Base-by-base conservation (phyloP, 2,329 filamentous ascomycete species). In the Chaetomium sp. region DNA sequence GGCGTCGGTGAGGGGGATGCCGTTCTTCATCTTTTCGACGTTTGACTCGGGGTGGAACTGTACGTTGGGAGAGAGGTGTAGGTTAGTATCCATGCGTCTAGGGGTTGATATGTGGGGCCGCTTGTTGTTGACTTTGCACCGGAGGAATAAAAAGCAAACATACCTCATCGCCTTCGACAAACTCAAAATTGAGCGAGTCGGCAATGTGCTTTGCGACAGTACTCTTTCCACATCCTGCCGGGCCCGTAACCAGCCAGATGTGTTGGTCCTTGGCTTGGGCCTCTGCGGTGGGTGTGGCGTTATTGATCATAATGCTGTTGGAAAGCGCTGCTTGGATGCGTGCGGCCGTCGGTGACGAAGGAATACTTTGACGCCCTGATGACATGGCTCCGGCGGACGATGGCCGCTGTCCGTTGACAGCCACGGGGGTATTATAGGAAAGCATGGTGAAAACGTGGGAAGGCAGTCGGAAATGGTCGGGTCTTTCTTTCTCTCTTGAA, bases 11-110 rank as follows among this genome's bases (percentile, higher is more conserved):
- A 99, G 79, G 2, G 94, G 91, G 55, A 84, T 85, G 63, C 89
- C 89, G 63, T 79, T 79, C 67, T 81, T 79, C 94, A 99, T 99
- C 74, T 97, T 99, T 53, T 91, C 86, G 64, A 91, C 85, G 73
- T 92, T 96, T 66, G 87, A 78, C 36, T 79, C 74, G 0, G 89
- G 84, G 62, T 91, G 88, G 69, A 86, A 96, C 84, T 87, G 40
- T 6, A 36, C 47, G 12, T 32, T 14, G 8, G 32, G 14, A 27
- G 10, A 36, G 48, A 27, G 51, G 47, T 12, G 35, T 14, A 27
- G 19, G 19, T 27, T 27, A 27, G 19, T 27, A 27, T 27, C 19
- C 19, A 27, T 27, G 19, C 19, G 19, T 27, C 19, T 27, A 27
- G 19, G 19, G 19, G 19, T 27, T 27, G 19, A 27, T 27, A 27